Percentiles rank a stretch among this genome's conserved stretches.
phyloP scores from a whole-genome alignment of 306 rosid genomes.

The Cucurbita ficifolia region DNA sequence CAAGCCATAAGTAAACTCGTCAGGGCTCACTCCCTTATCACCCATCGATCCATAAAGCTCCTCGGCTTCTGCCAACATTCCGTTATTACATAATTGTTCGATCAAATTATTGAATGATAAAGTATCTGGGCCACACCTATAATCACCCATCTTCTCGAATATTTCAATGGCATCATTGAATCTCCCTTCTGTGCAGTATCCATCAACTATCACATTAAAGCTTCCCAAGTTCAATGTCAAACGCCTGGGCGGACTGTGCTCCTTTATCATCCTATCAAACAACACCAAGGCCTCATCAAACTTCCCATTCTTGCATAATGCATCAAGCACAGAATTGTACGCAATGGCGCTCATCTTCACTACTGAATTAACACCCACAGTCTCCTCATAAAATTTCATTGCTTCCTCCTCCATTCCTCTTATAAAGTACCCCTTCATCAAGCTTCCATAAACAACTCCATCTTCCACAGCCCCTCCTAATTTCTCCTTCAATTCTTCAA shows the following conservation, averaged over 20 bases:
- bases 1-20: conserved; percentile 63
- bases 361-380: conserved; percentile 36
- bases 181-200: conserved; percentile 51
- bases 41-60: conserved; percentile 64
- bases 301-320: conserved; percentile 60
- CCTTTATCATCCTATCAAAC: conserved; percentile 54
- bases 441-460: conserved; percentile 67
- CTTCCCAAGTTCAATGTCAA: conserved; percentile 71
- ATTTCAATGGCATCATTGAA: conserved; percentile 63
- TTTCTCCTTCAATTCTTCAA: conserved; percentile 50
- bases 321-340: conserved; percentile 71
- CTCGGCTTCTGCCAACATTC: conserved; percentile 60
- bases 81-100: conserved; percentile 60
- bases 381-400: conserved; percentile 61
- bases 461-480: conserved; percentile 52
- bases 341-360: conserved; percentile 66
- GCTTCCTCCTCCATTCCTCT: conserved; percentile 81
- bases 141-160: conserved; percentile 76
- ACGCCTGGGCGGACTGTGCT: conserved; percentile 46
- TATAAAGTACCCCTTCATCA: conserved; percentile 82
- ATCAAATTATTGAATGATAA: conserved; percentile 85
- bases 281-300: conserved; percentile 55
- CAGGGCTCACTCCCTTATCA: conserved; percentile 66
- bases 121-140: conserved; percentile 55
- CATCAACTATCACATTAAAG: conserved; percentile 81